Conservation (phyloP, 805 yeast species). For the Saccharomycopsis javanensis region DNA sequence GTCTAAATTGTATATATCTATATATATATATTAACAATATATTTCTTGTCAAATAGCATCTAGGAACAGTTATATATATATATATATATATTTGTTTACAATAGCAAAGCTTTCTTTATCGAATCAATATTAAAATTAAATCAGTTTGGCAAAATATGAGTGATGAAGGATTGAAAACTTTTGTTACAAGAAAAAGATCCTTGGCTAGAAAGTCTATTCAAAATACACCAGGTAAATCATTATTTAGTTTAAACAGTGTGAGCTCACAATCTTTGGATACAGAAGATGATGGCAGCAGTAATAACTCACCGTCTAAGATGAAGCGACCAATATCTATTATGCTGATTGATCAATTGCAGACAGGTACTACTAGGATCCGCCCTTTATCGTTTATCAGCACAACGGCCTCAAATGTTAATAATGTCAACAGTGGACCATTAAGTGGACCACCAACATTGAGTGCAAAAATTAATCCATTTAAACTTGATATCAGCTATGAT, state of each 20-base stretch:
- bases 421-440: neutral
- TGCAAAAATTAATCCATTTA: constrained; percentile 8
- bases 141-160: neutral
- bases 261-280: neutral
- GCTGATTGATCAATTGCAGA: neutral
- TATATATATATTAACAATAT: no score
- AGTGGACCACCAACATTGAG: neutral
- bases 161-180: constrained; percentile 12
- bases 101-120: neutral
- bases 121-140: neutral
- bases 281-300: constrained; percentile 1
- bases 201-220: constrained; percentile 19
- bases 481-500: constrained; percentile 10
- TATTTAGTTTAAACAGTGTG: constrained; percentile 6
- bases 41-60: no score
- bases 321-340: constrained; percentile 17
- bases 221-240: constrained; percentile 13
- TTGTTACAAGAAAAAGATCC: constrained; percentile 18
- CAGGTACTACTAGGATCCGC: constrained; percentile 5
- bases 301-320: constrained; percentile 3
- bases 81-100: no score
- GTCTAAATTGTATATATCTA: no score
- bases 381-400: constrained; percentile 16
- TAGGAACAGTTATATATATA: neutral
- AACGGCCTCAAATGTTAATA: neutral